Conservation (phyloP, 768 basidiomycete genomes). For the Mycena chlorophos region DNA sequence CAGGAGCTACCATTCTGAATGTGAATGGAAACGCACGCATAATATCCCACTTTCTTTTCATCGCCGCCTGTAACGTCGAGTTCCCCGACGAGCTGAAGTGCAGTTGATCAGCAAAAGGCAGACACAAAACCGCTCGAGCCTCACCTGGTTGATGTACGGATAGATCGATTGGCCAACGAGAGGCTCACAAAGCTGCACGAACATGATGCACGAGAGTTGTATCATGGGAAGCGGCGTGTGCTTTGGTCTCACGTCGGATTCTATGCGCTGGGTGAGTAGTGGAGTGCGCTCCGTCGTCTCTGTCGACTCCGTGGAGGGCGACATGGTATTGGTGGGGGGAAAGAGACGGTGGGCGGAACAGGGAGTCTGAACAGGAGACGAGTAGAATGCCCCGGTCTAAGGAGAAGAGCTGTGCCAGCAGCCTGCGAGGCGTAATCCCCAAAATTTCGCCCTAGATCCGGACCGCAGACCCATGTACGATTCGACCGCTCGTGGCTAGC, state of each 20-base stretch:
- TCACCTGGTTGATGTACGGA: conserved; percentile 66
- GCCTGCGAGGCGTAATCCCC: too few relatives aligned
- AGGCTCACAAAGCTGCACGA: conserved; percentile 56
- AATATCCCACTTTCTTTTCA: conserved; percentile 65
- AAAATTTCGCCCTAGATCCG: too few relatives aligned
- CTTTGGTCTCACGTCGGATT: conserved; percentile 16
- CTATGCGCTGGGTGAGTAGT: conserved; percentile 32
- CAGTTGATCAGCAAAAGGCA: not conserved
- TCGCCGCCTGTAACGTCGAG: conserved; percentile 67
- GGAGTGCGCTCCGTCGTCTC: too few relatives aligned
- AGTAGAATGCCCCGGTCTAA: too few relatives aligned
- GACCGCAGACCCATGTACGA: too few relatives aligned
- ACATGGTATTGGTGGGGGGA: too few relatives aligned
- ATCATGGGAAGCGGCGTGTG: conserved; percentile 51
- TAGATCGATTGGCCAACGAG: conserved; percentile 57
- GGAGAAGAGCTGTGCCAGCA: too few relatives aligned
- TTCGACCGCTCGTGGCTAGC: too few relatives aligned
- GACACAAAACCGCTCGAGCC: conserved; percentile 24
- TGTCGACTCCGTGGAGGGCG: too few relatives aligned
- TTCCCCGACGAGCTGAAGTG: conserved; percentile 56
- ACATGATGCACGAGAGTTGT: conserved; percentile 48
- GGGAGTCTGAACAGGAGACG: too few relatives aligned
- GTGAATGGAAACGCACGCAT: conserved; percentile 48
- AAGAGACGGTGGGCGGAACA: too few relatives aligned
- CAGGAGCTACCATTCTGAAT: too few relatives aligned